Evolutionary conservation across 2,329 filamentous ascomycete species (phyloP).

Genomic region (Delphinella strobiligena): DNA sequence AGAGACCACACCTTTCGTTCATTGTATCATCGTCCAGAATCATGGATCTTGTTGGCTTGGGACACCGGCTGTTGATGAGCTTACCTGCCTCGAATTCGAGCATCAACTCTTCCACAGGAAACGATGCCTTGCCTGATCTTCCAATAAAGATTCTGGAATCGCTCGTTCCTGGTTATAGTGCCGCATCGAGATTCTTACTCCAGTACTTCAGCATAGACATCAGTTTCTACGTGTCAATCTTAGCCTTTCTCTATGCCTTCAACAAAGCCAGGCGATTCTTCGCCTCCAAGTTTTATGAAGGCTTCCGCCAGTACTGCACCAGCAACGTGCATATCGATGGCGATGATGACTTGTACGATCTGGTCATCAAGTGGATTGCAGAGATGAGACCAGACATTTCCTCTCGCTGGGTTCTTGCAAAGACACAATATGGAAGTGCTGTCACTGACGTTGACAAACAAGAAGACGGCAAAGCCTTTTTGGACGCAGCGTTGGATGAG

Average conservation of each 20-base stretch:
- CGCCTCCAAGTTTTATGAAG: constrained; percentile 18
- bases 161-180: constrained; percentile 38
- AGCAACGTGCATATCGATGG: constrained; percentile 34
- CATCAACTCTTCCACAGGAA: constrained; percentile 7
- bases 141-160: constrained; percentile 36
- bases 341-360: constrained; percentile 30
- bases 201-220: constrained; percentile 35
- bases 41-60: constrained; percentile 10
- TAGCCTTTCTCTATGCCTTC: constrained; percentile 29
- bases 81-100: constrained; percentile 5
- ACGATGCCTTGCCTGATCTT: constrained; percentile 17
- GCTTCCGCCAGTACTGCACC: constrained; percentile 27
- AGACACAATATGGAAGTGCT: constrained; percentile 25
- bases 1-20: too few relatives aligned
- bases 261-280: constrained; percentile 26
- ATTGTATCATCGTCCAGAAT: too few relatives aligned
- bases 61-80: constrained; percentile 2
- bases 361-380: constrained; percentile 32
- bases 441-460: constrained; percentile 23
- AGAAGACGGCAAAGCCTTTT: constrained; percentile 9
- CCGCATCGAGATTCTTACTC: constrained; percentile 32
- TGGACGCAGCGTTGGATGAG: constrained; percentile 23
- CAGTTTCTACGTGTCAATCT: constrained; percentile 32
- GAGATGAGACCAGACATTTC: constrained; percentile 26
- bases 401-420: constrained; percentile 27